Base-by-base conservation (phyloP, 257 asterid species). In the Rauvolfia tetraphylla region DNA sequence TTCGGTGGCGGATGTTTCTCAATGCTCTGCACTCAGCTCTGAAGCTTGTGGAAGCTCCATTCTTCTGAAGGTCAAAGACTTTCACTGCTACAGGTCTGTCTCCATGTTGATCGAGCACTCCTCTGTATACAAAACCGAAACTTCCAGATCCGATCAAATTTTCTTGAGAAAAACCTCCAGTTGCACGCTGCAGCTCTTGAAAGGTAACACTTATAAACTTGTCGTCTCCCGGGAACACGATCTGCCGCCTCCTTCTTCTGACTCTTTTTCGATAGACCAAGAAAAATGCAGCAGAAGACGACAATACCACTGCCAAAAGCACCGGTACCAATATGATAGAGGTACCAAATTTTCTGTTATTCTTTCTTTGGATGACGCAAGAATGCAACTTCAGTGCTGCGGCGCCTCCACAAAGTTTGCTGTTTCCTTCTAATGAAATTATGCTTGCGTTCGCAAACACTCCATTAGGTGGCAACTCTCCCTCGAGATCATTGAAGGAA, bases 401-500 rank as follows among this genome's bases (percentile, higher is more conserved):
- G 53, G 53, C 58, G n/a, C 77, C 70, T 61, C 77, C 77, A 77
- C 84, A 85, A 15, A 85, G 83, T 73, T 69, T 78, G 48, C 33
- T 46, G 73, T 85, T 85, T 48, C 79, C n/a, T n/a, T n/a, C n/a
- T n/a, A n/a, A n/a, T n/a, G n/a, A n/a, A n/a, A n/a, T n/a, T n/a
- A n/a, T n/a, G 70, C 79, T 77, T 39, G 74, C 68, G 46, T 82
- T 41, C 75, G 34, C 34, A 13, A 82, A 85, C 54, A 75, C 75
- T 39, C 83, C 84, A 58, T 1, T 57, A 33, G 39, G 54, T 41
- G 86, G 86, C 66, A 79, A 48, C 33, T 67, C 73, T 0, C 86
- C 86, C 33, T 82, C 79, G n/a, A 85, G 81, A 71, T 82, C 78
- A 48, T 82, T 82, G 78, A 65, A 79, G 12, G 88, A 85, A 53